Evolutionary conservation across 2,329 filamentous ascomycete species (phyloP), one percentile per base, ranked within the genome.

Genomic region (Diaporthe sp.): DNA sequence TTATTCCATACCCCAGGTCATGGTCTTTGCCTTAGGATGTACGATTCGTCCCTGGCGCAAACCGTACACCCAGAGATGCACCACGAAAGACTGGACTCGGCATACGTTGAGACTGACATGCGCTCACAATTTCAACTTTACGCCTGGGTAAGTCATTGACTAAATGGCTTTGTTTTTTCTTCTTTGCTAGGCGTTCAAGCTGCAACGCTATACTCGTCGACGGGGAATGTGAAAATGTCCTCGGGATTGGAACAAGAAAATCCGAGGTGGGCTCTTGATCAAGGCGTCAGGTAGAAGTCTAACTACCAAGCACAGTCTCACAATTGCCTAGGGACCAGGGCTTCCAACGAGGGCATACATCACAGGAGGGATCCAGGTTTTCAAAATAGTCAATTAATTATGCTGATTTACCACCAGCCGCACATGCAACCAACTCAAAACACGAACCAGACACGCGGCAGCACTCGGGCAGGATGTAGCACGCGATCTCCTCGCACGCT

Each of bases 341-440:
- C 19, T 38, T 19, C 15, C 33, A 17, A 17, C 5, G 25, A 17
- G n/a, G 28, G 12, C n/a, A 67, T 0, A 28, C n/a, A 12, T 42
- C 64, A 52, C 13, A 47, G 15, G 22, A 38, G 15, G 7, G 22
- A n/a, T 19, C 2, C 25, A 2, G 33, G 28, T 19, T 66, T 66
- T 38, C 45, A 54, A 22, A 68, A 68, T 38, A 68, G 13, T 68
- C 33, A 28, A 68, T 68, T 54, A 68, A 54, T 68, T 68, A 40
- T 68, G 64, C 64, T 54, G 33, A 30, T 38, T 19, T 52, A 38
- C 47, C 64, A 28, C 15, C 64, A 54, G 47, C 47, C n/a, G 33
- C 64, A 40, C 22, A 28, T 13, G 64, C 47, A 50, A 15, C 33
- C 33, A 68, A 52, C n/a, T 38, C 33, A 68, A 38, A 19, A 54